Percentiles rank a stretch among this genome's conserved stretches.
These are phyloP conservation scores for Ustilago esculenta DNA, from an alignment of 1,284 basidiomycete species.

Conservation along the genomic window DNA sequence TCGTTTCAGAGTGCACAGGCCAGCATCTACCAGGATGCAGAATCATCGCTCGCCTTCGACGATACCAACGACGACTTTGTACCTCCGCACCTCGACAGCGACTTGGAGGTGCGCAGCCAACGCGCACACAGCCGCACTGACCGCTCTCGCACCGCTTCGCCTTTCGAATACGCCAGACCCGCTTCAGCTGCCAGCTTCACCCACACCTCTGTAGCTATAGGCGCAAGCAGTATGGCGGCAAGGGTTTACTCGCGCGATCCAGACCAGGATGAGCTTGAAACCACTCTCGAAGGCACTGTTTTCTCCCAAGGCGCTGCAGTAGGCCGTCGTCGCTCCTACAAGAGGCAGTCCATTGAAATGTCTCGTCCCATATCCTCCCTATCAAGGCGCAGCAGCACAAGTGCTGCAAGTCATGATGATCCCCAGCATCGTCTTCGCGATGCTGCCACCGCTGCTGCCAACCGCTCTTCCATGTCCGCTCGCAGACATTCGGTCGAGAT, in stretches of 20 bases:
- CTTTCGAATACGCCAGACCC: slow-evolving; percentile 3
- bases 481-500: slow-evolving; percentile 32
- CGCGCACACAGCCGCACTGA: slow-evolving; percentile 7
- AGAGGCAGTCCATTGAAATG: slow-evolving; percentile 16
- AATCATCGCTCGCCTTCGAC: slow-evolving; percentile 21
- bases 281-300: slow-evolving; percentile 6
- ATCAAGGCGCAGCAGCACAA: slow-evolving; percentile 26
- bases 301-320: not conserved
- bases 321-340: slow-evolving; percentile 9
- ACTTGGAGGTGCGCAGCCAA: slow-evolving; percentile 16
- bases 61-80: slow-evolving; percentile 11
- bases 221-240: not conserved
- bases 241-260: not conserved
- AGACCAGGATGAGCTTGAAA: slow-evolving; percentile 9
- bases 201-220: not conserved
- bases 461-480: slow-evolving; percentile 14
- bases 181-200: slow-evolving; percentile 6
- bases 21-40: slow-evolving; percentile 35
- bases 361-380: slow-evolving; percentile 17
- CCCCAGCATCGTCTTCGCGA: slow-evolving; percentile 25
- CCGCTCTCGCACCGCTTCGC: slow-evolving; percentile 21
- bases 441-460: slow-evolving; percentile 36
- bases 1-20: slow-evolving; percentile 33
- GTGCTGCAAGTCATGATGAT: slow-evolving; percentile 9
- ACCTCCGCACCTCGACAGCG: slow-evolving; percentile 24